A percentile compares a stretch with the other conserved stretches of the same genome.
phyloP scores from a whole-genome alignment of 352 stramenopile genomes.

The Phytophthora tubulina region DNA sequence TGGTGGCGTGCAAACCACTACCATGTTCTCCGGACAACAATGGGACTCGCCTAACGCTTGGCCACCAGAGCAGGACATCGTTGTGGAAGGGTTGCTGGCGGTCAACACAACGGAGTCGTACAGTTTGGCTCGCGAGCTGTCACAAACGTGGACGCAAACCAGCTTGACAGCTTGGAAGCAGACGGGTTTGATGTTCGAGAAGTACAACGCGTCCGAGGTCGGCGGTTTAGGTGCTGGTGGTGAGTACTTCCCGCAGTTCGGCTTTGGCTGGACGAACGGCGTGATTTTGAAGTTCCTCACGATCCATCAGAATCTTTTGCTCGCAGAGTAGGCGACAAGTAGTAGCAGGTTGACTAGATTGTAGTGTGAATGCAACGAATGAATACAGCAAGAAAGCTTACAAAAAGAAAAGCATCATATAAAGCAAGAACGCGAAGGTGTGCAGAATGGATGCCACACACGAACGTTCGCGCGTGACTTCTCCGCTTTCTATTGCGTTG shows the following conservation, averaged over 20 bases:
- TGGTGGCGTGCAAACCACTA: conserved; percentile 78
- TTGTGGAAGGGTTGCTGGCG: conserved; percentile 79
- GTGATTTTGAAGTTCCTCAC: conserved; percentile 90
- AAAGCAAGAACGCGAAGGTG: conserved; percentile 40
- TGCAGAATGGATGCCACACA: conserved; percentile 40
- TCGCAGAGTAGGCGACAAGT: conserved; percentile 20
- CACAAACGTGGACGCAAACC: conserved; percentile 72
- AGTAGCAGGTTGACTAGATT: conserved; percentile 1
- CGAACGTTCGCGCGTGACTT: conserved; percentile 15
- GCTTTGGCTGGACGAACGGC: conserved; percentile 90
- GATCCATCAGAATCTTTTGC: conserved; percentile 77
- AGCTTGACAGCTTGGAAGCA: conserved; percentile 70
- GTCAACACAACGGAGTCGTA: conserved; percentile 60
- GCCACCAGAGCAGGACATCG: conserved; percentile 85
- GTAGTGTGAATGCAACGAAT: conserved; percentile 7
- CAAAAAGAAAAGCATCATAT: conserved; percentile 35
- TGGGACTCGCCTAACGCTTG: conserved; percentile 91
- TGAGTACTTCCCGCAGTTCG: conserved; percentile 91
- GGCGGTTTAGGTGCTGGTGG: conserved; percentile 78
- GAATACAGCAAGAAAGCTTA: conserved; percentile 13
- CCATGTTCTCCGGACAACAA: conserved; percentile 80
- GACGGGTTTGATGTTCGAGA: conserved; percentile 90
- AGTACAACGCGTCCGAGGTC: conserved; percentile 84
- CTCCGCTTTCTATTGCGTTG: conserved; percentile 46
- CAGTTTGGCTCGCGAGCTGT: conserved; percentile 58